These are phyloP conservation scores for Huntiella abstrusa DNA, from an alignment of 2,329 filamentous ascomycete species.

Conservation along the genomic window DNA sequence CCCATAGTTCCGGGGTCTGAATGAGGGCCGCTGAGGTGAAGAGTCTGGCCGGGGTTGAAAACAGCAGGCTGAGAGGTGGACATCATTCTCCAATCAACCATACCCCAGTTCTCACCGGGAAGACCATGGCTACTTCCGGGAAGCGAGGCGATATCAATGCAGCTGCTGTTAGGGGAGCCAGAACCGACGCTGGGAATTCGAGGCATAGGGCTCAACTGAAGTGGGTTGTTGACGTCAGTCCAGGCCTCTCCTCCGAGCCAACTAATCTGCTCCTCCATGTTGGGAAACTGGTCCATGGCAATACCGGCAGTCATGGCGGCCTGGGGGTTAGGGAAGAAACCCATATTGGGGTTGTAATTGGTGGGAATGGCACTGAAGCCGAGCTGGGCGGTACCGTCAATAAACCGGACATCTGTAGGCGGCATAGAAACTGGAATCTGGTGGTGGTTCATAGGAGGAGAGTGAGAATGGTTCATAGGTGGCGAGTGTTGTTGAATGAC, in stretches of 20 bases:
- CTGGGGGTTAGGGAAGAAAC: constrained; percentile 45
- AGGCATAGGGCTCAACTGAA: constrained; percentile 32
- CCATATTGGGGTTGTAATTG: constrained; percentile 35
- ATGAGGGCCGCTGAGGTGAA: constrained; percentile 50
- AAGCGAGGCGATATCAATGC: constrained; percentile 71
- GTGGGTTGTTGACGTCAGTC: constrained; percentile 53
- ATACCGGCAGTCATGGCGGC: constrained; percentile 39
- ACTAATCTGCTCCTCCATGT: constrained; percentile 40
- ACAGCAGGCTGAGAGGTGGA: constrained; percentile 41
- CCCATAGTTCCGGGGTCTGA: constrained; percentile 48
- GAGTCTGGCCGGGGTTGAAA: constrained; percentile 79
- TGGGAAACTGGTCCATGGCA: constrained; percentile 41
- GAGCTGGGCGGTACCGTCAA: constrained; percentile 39
- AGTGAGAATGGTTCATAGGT: constrained; percentile 23
- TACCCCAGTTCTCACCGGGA: constrained; percentile 63
- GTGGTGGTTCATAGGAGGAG: constrained; percentile 21
- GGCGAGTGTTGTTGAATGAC: constrained; percentile 32
- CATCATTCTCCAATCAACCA: constrained; percentile 41
- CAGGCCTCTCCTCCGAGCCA: constrained; percentile 48
- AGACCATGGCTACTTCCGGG: constrained; percentile 41
- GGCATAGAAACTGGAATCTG: constrained; percentile 14
- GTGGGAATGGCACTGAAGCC: constrained; percentile 33
- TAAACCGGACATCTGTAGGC: constrained; percentile 20
- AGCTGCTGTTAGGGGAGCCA: constrained; percentile 32
- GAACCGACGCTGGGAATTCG: constrained; percentile 25